Percentiles rank a stretch among this genome's conserved stretches.
These are phyloP conservation scores for Asparagopsis taxiformis DNA, from an alignment of 31 red algal species.

Conservation along the genomic window DNA sequence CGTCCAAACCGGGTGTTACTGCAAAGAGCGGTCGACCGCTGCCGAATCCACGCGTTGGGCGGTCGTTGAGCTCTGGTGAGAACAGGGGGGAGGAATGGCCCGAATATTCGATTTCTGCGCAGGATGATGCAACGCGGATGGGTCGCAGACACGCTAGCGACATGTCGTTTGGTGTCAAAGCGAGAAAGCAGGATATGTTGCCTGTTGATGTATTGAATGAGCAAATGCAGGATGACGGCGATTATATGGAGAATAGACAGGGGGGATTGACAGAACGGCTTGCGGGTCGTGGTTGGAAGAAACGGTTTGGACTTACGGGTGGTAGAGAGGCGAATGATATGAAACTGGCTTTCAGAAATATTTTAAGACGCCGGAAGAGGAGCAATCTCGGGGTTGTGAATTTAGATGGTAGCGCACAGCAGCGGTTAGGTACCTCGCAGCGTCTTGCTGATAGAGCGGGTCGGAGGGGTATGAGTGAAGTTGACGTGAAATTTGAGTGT, in stretches of 20 bases:
- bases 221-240: background rate
- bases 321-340: constrained; percentile 5
- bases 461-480: constrained; percentile 17
- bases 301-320: background rate
- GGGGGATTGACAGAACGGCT: background rate
- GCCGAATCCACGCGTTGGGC: constrained; percentile 16
- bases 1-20: constrained; percentile 1
- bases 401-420: background rate
- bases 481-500: constrained; percentile 33
- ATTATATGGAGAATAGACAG: background rate
- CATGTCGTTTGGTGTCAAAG: constrained; percentile 52
- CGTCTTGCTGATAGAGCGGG: constrained; percentile 2
- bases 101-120: constrained; percentile 33
- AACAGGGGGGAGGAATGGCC: constrained; percentile 43
- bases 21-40: constrained; percentile 2
- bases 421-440: background rate
- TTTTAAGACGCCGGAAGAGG: constrained; percentile 23
- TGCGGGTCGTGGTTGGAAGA: constrained; percentile 15
- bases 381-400: constrained; percentile 4
- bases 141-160: constrained; percentile 64
- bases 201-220: constrained; percentile 19
- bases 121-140: constrained; percentile 15
- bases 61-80: constrained; percentile 36
- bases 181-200: constrained; percentile 50
- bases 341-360: constrained; percentile 12